These are phyloP conservation scores for Miamiensis avidus DNA, from an alignment of 169 alveolate species.

Conservation along the genomic window DNA sequence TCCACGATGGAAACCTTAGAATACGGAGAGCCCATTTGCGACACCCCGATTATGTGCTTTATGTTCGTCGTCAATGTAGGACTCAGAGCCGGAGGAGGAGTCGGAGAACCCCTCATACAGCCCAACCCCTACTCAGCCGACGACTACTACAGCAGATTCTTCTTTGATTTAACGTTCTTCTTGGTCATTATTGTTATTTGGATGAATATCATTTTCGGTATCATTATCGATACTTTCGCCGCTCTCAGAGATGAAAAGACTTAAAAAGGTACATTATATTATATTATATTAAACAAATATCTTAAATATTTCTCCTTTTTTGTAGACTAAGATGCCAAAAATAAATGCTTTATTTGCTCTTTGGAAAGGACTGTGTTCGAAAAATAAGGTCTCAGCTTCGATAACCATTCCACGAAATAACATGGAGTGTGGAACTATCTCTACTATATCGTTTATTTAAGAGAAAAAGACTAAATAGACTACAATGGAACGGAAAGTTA, in stretches of 20 bases:
- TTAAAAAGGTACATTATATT: background rate
- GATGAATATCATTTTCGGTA: slow-evolving; percentile 79
- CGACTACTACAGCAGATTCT: slow-evolving; percentile 46
- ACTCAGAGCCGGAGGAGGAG: slow-evolving; percentile 81
- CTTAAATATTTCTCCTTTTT: background rate
- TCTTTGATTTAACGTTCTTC: slow-evolving; percentile 72
- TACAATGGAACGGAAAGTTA: slow-evolving; percentile 61
- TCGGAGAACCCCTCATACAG: slow-evolving; percentile 58
- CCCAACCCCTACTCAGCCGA: slow-evolving; percentile 3
- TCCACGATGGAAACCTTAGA: slow-evolving; percentile 24
- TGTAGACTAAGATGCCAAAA: slow-evolving; percentile 35
- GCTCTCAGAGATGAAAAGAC: slow-evolving; percentile 67
- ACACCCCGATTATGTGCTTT: slow-evolving; percentile 62
- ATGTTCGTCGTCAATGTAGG: slow-evolving; percentile 59
- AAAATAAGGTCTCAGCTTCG: slow-evolving; percentile 43
- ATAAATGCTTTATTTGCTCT: slow-evolving; percentile 57
- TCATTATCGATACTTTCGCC: slow-evolving; percentile 80
- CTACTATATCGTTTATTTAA: slow-evolving; percentile 39
- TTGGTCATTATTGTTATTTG: slow-evolving; percentile 65
- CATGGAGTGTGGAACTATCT: slow-evolving; percentile 50
- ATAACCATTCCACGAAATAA: slow-evolving; percentile 35
- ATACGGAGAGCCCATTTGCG: slow-evolving; percentile 54
- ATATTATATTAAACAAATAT: background rate
- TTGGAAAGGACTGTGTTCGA: slow-evolving; percentile 40
- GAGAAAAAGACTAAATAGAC: slow-evolving; percentile 41